Conservation (phyloP, 257 asterid genomes). For the Catharanthus roseus region DNA sequence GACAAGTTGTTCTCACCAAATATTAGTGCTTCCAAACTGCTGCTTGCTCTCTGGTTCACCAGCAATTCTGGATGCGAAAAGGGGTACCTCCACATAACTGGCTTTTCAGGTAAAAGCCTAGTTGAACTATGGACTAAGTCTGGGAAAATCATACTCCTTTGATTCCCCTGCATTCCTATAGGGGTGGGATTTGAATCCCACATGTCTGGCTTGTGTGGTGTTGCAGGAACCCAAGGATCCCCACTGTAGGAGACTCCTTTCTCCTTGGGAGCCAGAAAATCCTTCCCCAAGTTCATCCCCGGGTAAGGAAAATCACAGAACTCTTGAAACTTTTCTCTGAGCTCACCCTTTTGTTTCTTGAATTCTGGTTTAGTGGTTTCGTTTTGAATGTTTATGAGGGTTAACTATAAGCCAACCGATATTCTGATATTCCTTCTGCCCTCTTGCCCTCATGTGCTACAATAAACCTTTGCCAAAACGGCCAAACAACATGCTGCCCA, state of each 20-base stretch:
- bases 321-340: slow-evolving; percentile 3
- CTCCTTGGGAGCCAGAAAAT: slow-evolving; percentile 33
- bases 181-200: slow-evolving; percentile 8
- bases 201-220: slow-evolving; percentile 21
- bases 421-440: slow-evolving; percentile 5
- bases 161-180: slow-evolving; percentile 21
- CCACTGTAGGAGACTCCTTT: slow-evolving; percentile 33
- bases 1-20: not conserved
- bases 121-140: not conserved
- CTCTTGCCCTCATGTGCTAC: not conserved
- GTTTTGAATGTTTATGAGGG: slow-evolving; percentile 11
- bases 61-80: not conserved
- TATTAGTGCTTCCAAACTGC: not conserved
- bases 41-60: slow-evolving; percentile 3
- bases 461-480: slow-evolving; percentile 13
- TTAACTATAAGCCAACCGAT: not conserved
- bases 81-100: not conserved
- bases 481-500: not conserved
- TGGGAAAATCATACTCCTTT: slow-evolving; percentile 10
- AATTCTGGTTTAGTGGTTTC: not conserved
- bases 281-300: slow-evolving; percentile 57
- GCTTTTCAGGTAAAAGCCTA: not conserved
- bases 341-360: slow-evolving; percentile 5
- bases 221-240: slow-evolving; percentile 42
- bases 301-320: slow-evolving; percentile 3